Conservation (phyloP, 352 stramenopile genomes). For the Globisporangium emineosum region DNA sequence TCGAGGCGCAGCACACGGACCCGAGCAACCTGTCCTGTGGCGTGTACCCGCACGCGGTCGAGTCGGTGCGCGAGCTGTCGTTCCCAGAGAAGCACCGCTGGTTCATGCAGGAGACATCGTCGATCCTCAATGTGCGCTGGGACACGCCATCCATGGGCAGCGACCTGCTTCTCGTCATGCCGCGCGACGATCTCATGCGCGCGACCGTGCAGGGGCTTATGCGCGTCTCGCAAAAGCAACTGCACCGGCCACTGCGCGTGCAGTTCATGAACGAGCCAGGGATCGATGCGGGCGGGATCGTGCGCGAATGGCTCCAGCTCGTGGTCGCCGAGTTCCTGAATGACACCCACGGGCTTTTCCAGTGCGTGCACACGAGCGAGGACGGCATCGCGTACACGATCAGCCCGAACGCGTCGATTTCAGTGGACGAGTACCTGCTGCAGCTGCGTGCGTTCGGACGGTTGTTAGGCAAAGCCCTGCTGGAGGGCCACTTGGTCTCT, state of each 20-base stretch:
- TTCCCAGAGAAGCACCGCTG: constrained; percentile 57
- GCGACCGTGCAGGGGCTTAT: constrained; percentile 32
- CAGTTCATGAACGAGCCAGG: constrained; percentile 72
- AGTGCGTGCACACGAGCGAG: constrained; percentile 28
- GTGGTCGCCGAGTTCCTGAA: constrained; percentile 45
- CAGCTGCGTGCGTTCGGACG: constrained; percentile 61
- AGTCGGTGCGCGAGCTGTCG: constrained; percentile 32
- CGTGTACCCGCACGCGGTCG: constrained; percentile 28
- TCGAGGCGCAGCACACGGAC: constrained; percentile 17
- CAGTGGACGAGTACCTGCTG: constrained; percentile 40
- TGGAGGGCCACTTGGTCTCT: constrained; percentile 57
- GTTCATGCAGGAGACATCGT: constrained; percentile 50
- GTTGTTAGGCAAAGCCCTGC: constrained; percentile 64
- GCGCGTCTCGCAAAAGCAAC: constrained; percentile 26
- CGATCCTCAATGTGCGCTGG: constrained; percentile 40
- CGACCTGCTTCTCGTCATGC: constrained; percentile 30
- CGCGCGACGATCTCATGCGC: constrained; percentile 37
- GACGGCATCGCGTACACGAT: constrained; percentile 48
- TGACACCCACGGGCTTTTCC: constrained; percentile 45
- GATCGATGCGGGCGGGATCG: constrained; percentile 74
- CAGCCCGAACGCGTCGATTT: constrained; percentile 35
- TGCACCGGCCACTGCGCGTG: constrained; percentile 45
- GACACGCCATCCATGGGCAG: constrained; percentile 20
- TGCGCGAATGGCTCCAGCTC: constrained; percentile 79
- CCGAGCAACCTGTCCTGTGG: constrained; percentile 15